phyloP scores from a whole-genome alignment of 2,329 filamentous ascomycete genomes.

The Aspergillus sergii region DNA sequence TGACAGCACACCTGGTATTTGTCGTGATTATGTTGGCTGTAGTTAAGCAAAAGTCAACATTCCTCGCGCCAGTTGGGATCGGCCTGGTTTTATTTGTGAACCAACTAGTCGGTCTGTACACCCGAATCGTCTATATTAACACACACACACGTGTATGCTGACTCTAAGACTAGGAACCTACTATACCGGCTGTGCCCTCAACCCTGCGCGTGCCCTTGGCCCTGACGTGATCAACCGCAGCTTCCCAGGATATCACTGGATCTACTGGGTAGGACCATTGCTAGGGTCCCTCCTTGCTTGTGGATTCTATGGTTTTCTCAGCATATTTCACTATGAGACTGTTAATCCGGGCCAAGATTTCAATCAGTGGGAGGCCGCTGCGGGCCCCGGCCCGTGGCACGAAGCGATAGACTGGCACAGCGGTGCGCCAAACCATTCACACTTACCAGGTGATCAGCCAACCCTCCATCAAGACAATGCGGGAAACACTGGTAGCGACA shows the following conservation, averaged over 20 bases:
- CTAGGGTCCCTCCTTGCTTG: slow-evolving; percentile 51
- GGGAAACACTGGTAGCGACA: too few relatives aligned
- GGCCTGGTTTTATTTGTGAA: slow-evolving; percentile 70
- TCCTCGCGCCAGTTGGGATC: slow-evolving; percentile 71
- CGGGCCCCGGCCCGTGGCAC: slow-evolving; percentile 24
- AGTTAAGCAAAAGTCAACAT: slow-evolving; percentile 74
- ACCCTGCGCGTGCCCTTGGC: slow-evolving; percentile 52
- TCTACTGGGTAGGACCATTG: slow-evolving; percentile 53
- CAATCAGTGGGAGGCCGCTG: slow-evolving; percentile 34
- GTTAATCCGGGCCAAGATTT: slow-evolving; percentile 61
- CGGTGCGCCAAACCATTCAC: neutral
- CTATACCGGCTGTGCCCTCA: slow-evolving; percentile 52
- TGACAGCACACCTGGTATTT: slow-evolving; percentile 65
- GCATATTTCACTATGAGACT: slow-evolving; percentile 46
- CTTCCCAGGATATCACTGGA: slow-evolving; percentile 54
- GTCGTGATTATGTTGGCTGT: slow-evolving; percentile 70
- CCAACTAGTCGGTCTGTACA: slow-evolving; percentile 48
- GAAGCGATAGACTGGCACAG: slow-evolving; percentile 14
- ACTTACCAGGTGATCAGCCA: neutral
- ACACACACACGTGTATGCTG: neutral
- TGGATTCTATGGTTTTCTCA: slow-evolving; percentile 53
- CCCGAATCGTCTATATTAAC: neutral
- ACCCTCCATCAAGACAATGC: too few relatives aligned
- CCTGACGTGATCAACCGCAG: slow-evolving; percentile 49
- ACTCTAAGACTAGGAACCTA: slow-evolving; percentile 22